Evolutionary conservation across 768 basidiomycete species (phyloP), one percentile per base, ranked within the genome.

Genomic region (Pulveroboletus sp.): DNA sequence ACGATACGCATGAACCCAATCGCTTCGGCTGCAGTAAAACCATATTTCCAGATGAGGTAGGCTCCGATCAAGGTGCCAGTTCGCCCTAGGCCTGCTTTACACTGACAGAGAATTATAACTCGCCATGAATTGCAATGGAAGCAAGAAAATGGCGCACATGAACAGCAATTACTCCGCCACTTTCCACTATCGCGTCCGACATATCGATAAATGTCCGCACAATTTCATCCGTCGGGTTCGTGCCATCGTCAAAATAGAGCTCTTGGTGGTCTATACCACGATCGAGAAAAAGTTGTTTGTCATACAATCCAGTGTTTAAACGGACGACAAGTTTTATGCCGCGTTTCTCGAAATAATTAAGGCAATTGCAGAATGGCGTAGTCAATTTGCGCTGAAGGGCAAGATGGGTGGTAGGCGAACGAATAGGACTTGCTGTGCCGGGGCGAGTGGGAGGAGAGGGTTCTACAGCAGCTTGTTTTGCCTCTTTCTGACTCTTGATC

Each of bases 1-100:
- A 96, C 85, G 58, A 99, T 91, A 17, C 96, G 86, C 96, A 98
- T 98, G 70, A 94, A 97, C 0, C 88, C 96, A 49, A 98, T 98
- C 6, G 88, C 96, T 70, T 98, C 92, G 43, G 85, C 81, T 2
- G 95, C 95, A 16, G 93, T 92, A 66, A 99, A 99, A 19, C 90
- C 91, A 61, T 97, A 95, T 69, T 97, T 97, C 89, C 96, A 99
- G 53, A 96, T 90, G 47, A 99, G 79, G 75, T 97, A 98, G 9
- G 95, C 96, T 30, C 96, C 96, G 53, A 99, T 95, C 51, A 99
- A 76, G 5, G 93, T 95, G 4, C 96, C 96, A 6, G 96, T 98
- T 47, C 96, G 79, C 20, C 96, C 96, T 11, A 99, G 77, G 35
- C 96, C 96, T 42, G 96, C 96, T 76, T 95, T 95, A 67, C 93